Percentiles rank a stretch among this genome's conserved stretches.
Conservation (phyloP, 345 rosid species). For the Pistacia integerrima region DNA sequence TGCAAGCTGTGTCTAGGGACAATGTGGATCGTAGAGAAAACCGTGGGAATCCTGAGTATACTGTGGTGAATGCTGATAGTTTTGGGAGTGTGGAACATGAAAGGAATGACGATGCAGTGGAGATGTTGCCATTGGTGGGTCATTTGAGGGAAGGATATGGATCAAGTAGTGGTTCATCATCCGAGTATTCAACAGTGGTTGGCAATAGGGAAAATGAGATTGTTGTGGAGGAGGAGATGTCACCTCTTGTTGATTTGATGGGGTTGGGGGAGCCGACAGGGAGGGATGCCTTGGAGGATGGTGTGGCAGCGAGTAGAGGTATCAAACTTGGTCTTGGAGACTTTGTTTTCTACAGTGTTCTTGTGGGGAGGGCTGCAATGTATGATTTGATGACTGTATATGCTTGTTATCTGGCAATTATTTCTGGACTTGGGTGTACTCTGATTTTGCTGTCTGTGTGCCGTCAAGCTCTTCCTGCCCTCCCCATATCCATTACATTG, state of each 20-base stretch:
- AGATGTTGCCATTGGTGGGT: constrained; percentile 51
- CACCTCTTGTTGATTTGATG: constrained; percentile 74
- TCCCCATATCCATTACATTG: constrained; percentile 84
- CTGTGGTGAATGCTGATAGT: constrained; percentile 30
- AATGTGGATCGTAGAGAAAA: constrained; percentile 35
- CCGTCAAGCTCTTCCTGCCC: constrained; percentile 92
- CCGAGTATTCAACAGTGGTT: constrained; percentile 49
- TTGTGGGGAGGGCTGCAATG: constrained; percentile 99
- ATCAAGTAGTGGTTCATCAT: constrained; percentile 46
- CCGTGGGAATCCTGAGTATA: constrained; percentile 29
- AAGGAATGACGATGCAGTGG: constrained; percentile 44
- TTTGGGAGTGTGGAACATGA: constrained; percentile 35
- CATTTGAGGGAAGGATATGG: constrained; percentile 40
- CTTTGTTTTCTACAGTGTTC: constrained; percentile 96
- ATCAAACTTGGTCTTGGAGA: constrained; percentile 96
- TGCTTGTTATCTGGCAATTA: constrained; percentile 93
- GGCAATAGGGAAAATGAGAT: constrained; percentile 43
- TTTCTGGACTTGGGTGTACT: constrained; percentile 97
- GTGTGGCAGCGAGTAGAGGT: constrained; percentile 42
- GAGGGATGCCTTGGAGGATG: constrained; percentile 34
- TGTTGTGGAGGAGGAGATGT: constrained; percentile 65
- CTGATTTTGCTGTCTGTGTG: constrained; percentile 84
- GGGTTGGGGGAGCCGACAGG: constrained; percentile 41
- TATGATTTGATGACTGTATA: constrained; percentile 97
- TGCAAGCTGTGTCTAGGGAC: constrained; percentile 54